Evolutionary conservation across 169 alveolate genomes (phyloP).

Genomic region (Fabrea salina): DNA sequence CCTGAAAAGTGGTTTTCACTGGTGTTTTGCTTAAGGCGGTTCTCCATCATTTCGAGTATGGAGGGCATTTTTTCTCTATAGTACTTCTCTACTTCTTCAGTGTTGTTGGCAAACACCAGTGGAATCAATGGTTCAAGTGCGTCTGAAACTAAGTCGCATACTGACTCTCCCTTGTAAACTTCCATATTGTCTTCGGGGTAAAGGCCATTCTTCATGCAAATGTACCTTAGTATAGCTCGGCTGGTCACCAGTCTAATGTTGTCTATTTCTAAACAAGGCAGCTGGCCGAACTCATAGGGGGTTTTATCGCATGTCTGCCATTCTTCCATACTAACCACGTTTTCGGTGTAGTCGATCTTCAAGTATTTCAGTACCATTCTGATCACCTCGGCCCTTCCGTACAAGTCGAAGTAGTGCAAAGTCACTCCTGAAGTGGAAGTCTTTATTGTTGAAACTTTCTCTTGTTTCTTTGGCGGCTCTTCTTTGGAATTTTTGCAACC

Average conservation of each 20-base stretch:
- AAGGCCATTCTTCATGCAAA: slow-evolving; percentile 35
- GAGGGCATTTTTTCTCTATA: neutral
- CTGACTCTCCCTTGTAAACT: neutral
- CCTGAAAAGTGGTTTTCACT: slow-evolving; percentile 28
- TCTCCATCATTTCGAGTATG: neutral
- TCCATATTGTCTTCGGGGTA: slow-evolving; percentile 30
- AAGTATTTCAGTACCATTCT: slow-evolving; percentile 40
- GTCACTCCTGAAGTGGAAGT: too few relatives aligned
- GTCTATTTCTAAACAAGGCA: slow-evolving; percentile 29
- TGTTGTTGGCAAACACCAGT: neutral
- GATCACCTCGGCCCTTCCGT: slow-evolving; percentile 58
- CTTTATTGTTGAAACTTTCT: too few relatives aligned
- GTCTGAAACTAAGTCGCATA: slow-evolving; percentile 26
- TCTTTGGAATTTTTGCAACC: too few relatives aligned
- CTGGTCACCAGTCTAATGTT: slow-evolving; percentile 26
- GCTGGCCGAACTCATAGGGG: neutral
- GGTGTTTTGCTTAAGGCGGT: slow-evolving; percentile 18
- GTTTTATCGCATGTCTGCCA: slow-evolving; percentile 1
- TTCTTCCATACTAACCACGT: slow-evolving; percentile 7
- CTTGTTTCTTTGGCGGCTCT: too few relatives aligned
- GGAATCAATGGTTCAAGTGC: too few relatives aligned
- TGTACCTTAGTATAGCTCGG: slow-evolving; percentile 21
- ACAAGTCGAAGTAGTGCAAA: slow-evolving; percentile 46
- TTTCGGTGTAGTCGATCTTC: slow-evolving; percentile 38
- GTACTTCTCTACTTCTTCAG: slow-evolving; percentile 11